Evolutionary conservation across 2,329 filamentous ascomycete species (phyloP).

Genomic region (Tricladium varicosporioides): DNA sequence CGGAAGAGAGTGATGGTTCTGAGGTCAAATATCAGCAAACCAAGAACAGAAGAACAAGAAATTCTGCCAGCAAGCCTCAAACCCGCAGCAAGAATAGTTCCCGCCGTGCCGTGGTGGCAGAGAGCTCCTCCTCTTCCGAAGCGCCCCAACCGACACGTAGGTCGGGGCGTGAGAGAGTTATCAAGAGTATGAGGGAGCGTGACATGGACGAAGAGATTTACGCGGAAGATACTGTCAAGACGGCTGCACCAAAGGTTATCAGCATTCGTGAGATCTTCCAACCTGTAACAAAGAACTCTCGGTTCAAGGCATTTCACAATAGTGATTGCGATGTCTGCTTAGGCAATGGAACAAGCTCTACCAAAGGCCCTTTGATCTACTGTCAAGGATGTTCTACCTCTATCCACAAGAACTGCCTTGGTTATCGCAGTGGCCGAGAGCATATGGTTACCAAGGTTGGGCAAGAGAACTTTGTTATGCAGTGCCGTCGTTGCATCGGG

Average conservation of each 20-base stretch:
- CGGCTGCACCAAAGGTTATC: constrained; percentile 51
- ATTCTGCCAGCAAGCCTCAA: constrained; percentile 4
- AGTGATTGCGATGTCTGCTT: constrained; percentile 71
- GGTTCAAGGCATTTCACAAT: constrained; percentile 70
- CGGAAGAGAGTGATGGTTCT: constrained; percentile 43
- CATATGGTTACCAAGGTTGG: constrained; percentile 86
- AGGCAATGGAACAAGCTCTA: constrained; percentile 48
- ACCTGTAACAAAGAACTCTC: constrained; percentile 54
- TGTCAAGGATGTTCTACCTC: constrained; percentile 88
- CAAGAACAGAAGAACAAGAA: constrained; percentile 9
- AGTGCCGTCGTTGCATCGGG: constrained; percentile 84
- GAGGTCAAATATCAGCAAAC: constrained; percentile 50
- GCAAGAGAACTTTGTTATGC: constrained; percentile 75
- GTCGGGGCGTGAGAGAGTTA: constrained; percentile 34
- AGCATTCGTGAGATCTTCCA: constrained; percentile 75
- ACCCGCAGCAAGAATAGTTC: constrained; percentile 13
- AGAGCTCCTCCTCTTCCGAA: constrained; percentile 20
- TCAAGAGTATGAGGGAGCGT: constrained; percentile 44
- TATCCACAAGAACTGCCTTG: constrained; percentile 83
- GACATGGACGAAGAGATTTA: constrained; percentile 51
- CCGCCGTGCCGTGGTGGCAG: constrained; percentile 1
- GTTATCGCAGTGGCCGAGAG: constrained; percentile 69
- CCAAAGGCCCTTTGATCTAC: constrained; percentile 70
- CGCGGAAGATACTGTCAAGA: constrained; percentile 45
- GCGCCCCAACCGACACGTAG: constrained; percentile 29